Base-by-base conservation (phyloP, 2,329 filamentous ascomycete species). In the Akanthomyces dipterigenus region DNA sequence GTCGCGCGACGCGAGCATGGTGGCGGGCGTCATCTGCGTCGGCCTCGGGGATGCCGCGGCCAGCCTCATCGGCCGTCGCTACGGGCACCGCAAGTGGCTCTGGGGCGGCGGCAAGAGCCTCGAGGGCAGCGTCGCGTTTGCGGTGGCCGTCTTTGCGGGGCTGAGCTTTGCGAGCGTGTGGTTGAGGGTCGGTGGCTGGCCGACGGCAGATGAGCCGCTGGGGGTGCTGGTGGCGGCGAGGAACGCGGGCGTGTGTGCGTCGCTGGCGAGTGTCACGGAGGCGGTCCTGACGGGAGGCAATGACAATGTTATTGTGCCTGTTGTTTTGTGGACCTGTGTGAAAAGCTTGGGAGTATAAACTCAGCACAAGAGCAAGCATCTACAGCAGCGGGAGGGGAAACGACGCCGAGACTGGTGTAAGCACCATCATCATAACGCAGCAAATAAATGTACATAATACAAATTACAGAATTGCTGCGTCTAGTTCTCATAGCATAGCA, bases 71-170 rank as follows among this genome's bases (percentile, higher is more conserved):
- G 95, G 95, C 1, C 83, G 95, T 38, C 86, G 93, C 20, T 96
- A 88, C 71, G 95, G 95, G 3, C 86, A 87, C 31, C 82, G 85
- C 38, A 98, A 97, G 78, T 99, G 95, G 95, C 82, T 93, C 26
- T 99, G 95, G 95, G 90, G 91, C 16, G 95, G 95, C 4, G 93
- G 93, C 16, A 99, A 99, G 80, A 96, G 91, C 65, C 80, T 99
- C 1, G 93, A 99, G 74, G 95, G 95, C 60, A 88, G 84, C 65
- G 66, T 88, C 7, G 95, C 95, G 0, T 98, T 99, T 74, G 88
- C 88, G 1, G 74, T 78, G 5, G 93, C 91, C 3, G 95, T 98
- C 5, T 89, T 88, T 56, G 65, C 82, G 5, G 95, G 93, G 0
- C 79, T 98, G 50, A 75, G 88, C 48, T 77, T 82, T 5, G 88